Base-by-base conservation (phyloP, 192 early-diverging fungal species). In the Linnemannia elongata region DNA sequence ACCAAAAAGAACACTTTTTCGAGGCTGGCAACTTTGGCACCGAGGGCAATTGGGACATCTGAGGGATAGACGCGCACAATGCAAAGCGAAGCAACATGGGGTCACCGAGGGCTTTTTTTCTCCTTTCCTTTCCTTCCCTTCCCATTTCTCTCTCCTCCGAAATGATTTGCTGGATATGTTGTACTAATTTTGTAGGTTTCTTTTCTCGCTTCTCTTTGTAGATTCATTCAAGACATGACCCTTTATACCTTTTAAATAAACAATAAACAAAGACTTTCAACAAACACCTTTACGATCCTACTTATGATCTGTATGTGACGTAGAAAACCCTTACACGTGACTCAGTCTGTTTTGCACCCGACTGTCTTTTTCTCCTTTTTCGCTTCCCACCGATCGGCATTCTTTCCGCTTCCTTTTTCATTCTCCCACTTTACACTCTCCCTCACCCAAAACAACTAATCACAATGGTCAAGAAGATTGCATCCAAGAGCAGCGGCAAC, bases 401-500 rank as follows among this genome's bases (percentile, higher is more conserved):
- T 30, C 44, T 66, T 70, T 24, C 33, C 20, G 24, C 38, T 44
- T 22, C 63, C 38, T 69, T 24, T 24, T 36, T 57, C 36, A 66
- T 52, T 52, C 49, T 52, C 49, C 18, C 49, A 52, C 66, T 83
- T 44, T 69, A 24, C 30, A 38, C 54, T 30, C 17, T 12, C 71
- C 41, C 69, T 49, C 63, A 72, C 44, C 74, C 47, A 44, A 76
- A 35, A 75, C 55, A 47, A 10, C 27, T 17, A 27, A 54, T 45
- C 78, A 86, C 39, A 69, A 87, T 87, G 85, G 85, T 87, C 85
- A 87, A 87, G 85, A 87, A 87, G 80, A 87, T 87, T 75, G 71
- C 79, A 73, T 68, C 85, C 79, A 87, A 87, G 85, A 87, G 68
- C 79, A 81, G 76, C 79, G 85, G 85, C 75, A 87, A 87, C 80